Base-by-base conservation (phyloP, 495 filamentous ascomycete genomes). In the Talaromyces proteolyticus region DNA sequence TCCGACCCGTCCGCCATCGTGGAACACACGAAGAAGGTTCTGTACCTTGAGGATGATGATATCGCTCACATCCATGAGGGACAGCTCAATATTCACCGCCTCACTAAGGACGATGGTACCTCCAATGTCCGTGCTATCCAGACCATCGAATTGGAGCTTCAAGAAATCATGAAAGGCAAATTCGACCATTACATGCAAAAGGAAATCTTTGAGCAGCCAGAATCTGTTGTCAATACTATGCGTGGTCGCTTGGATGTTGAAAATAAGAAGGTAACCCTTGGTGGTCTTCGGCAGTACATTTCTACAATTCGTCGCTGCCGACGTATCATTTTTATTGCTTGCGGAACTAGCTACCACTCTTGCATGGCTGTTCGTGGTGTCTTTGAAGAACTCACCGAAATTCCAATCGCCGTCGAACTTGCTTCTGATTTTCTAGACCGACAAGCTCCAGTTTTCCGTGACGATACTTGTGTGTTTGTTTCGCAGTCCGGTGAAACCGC, bases 181-280 rank as follows among this genome's bases (percentile, higher is more conserved):
- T 98, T 97, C 70, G 93, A 98, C 65, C 93, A 98, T 71, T 98
- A 96, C 78, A 98, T 98, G 93, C 94, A 98, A 66, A 98, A 98
- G 78, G 93, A 98, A 67, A 98, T 98, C 62, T 98, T 97, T 69
- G 93, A 98, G 75, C 93, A 98, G 73, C 93, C 93, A 51, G 93
- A 98, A 73, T 98, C 93, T 4, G 89, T 98, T 51, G 84, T 98
- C 72, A 98, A 98, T 78, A 96, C 94, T 39, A 98, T 98, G 93
- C 87, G 93, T 81, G 93, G 93, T 67, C 94, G 93, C 69, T 74
- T 98, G 55, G 94, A 98, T 65, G 79, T 87, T 46, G 85, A 79
- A 50, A 92, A 96, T 74, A 93, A 94, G 79, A 84, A 79, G 45
- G 91, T 98, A 43, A 98, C 92, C 3, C 82, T 98, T 26, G 93